phyloP scores from a whole-genome alignment of 2,329 filamentous ascomycete genomes.

The Aspergillus pseudotamarii region DNA sequence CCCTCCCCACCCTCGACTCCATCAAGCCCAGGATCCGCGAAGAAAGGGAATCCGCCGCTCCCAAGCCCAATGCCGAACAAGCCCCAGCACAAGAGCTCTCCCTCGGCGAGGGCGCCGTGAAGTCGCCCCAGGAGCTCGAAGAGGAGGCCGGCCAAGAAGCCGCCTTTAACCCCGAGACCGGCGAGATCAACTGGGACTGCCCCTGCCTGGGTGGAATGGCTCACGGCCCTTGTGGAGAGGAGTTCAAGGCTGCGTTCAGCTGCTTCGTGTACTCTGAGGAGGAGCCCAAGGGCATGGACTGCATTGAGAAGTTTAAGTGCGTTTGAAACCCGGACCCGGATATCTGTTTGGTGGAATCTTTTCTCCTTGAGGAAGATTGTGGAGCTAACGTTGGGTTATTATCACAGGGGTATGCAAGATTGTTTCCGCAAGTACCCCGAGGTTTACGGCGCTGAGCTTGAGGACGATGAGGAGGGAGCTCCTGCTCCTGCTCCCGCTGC shows the following conservation, averaged over 20 bases:
- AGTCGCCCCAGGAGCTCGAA: slow-evolving; percentile 63
- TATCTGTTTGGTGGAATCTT: not conserved
- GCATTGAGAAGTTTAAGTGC: slow-evolving; percentile 96
- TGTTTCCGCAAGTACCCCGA: slow-evolving; percentile 95
- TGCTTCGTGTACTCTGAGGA: slow-evolving; percentile 96
- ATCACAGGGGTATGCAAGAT: slow-evolving; percentile 84
- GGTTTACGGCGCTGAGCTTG: slow-evolving; percentile 85
- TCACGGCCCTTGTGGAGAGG: slow-evolving; percentile 88
- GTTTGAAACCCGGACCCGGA: slow-evolving; percentile 36
- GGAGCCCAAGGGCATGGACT: slow-evolving; percentile 97
- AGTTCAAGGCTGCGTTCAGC: slow-evolving; percentile 95
- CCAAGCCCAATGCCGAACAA: slow-evolving; percentile 15
- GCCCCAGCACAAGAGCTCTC: slow-evolving; percentile 13
- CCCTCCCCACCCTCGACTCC: slow-evolving; percentile 67
- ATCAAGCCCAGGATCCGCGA: slow-evolving; percentile 59
- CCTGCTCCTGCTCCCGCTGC: slow-evolving; percentile 33
- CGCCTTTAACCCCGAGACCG: slow-evolving; percentile 96
- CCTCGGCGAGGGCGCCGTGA: slow-evolving; percentile 26
- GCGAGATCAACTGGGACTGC: slow-evolving; percentile 99
- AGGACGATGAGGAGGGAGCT: slow-evolving; percentile 64
- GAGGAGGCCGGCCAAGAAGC: slow-evolving; percentile 84
- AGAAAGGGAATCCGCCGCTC: slow-evolving; percentile 27
- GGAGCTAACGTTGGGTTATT: slow-evolving; percentile 33
- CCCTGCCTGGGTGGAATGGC: slow-evolving; percentile 98
- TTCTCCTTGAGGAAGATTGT: not conserved